Conservation (phyloP, 2,329 filamentous ascomycete species). For the Pseudonectria foliicola region DNA sequence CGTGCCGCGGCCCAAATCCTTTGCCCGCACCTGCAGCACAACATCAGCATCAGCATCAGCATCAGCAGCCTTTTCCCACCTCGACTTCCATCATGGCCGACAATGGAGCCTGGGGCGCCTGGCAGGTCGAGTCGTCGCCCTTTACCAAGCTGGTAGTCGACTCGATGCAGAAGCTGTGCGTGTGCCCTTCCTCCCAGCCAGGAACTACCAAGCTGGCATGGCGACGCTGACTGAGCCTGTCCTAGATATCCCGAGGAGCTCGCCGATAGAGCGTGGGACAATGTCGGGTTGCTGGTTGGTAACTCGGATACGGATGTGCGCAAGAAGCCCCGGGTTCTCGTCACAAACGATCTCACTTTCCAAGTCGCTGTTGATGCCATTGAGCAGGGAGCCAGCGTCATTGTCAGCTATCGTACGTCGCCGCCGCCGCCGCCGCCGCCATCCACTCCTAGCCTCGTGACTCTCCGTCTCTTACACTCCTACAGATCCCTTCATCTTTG, state of each 20-base stretch:
- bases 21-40: background rate
- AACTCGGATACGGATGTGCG: conserved; percentile 30
- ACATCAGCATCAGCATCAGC: conserved; percentile 1
- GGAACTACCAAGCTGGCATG: background rate
- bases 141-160: conserved; percentile 59
- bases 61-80: background rate
- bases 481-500: conserved; percentile 92
- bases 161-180: conserved; percentile 74
- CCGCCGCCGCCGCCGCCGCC: background rate
- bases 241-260: conserved; percentile 78
- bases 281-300: conserved; percentile 73
- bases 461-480: conserved; percentile 1
- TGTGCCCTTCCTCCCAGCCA: no score
- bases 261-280: conserved; percentile 89
- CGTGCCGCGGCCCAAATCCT: background rate
- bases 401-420: conserved; percentile 75
- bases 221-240: background rate
- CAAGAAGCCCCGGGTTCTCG: conserved; percentile 36
- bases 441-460: background rate
- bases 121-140: conserved; percentile 30
- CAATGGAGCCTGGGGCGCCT: conserved; percentile 30
- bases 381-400: conserved; percentile 62
- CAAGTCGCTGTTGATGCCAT: conserved; percentile 89
- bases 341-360: conserved; percentile 84
- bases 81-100: conserved; percentile 17